Evolutionary conservation across 2,329 filamentous ascomycete species (phyloP), one percentile per base, ranked within the genome.

Genomic region (Lachnellula subtilissima): DNA sequence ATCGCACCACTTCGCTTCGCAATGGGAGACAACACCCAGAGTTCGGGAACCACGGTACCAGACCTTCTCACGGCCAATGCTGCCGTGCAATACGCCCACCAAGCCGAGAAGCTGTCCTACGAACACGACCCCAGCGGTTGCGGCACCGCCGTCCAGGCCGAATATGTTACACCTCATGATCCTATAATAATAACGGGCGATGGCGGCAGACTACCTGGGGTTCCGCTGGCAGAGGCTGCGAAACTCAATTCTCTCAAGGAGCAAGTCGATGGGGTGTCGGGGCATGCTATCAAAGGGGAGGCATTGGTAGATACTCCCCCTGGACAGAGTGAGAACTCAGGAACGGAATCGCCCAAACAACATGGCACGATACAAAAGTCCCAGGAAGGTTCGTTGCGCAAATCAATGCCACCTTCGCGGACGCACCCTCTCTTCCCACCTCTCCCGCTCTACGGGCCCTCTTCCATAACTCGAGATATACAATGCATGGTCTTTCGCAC

Each of bases 371-470:
- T 74, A 54, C 69, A 78, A 58, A 75, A 75, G 53, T 74, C 77
- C 4, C 74, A 76, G 36, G 77, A 76, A 23, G 75, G 72, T 12
- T 76, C 77, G 15, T 63, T 83, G 17, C 71, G 72, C 45, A 73
- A 69, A 56, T 68, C 77, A 14, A 79, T 78, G 73, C 85, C 87
- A 0, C 83, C 85, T 1, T 85, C 85, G 7, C 80, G 83, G 61
- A 92, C 89, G 2, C 86, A 92, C 63, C 88, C 89, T 3, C 75
- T 96, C 5, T 97, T 97, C 62, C 91, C 91, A 5, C 89, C 90
- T 2, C 72, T 96, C 8, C 91, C 91, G 0, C 75, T 90, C 0
- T 96, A 96, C 65, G 89, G 89, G 0, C 87, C 90, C 0, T 85
- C 91, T 0, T 86, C 87, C 0, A 51, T 81, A 0, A 56, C 86